Conservation (phyloP, 345 rosid genomes). For the Draba incana region DNA sequence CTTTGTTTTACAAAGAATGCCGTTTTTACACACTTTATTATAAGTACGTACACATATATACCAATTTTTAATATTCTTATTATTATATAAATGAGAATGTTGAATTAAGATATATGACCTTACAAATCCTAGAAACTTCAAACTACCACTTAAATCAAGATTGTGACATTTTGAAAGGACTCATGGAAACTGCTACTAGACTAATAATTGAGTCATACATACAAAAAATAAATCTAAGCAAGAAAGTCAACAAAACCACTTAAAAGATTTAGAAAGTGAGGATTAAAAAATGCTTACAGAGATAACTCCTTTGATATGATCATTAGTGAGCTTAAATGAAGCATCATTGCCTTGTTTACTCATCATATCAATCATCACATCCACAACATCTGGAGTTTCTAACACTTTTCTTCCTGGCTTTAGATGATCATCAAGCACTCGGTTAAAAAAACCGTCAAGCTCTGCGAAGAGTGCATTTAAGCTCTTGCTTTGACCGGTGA, state of each 20-base stretch:
- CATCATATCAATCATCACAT: slow-evolving; percentile 42
- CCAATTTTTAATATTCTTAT: too few relatives aligned
- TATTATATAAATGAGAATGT: too few relatives aligned
- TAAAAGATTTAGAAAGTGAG: too few relatives aligned
- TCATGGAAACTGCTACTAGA: background rate
- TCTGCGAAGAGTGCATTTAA: slow-evolving; percentile 37
- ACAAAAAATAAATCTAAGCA: background rate
- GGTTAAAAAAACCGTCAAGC: slow-evolving; percentile 40
- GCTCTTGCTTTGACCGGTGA: slow-evolving; percentile 39
- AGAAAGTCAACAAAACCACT: slow-evolving; percentile 7
- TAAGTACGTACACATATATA: too few relatives aligned
- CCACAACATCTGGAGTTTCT: slow-evolving; percentile 44
- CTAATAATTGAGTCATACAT: background rate
- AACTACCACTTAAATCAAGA: too few relatives aligned
- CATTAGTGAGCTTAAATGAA: slow-evolving; percentile 40
- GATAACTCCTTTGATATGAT: slow-evolving; percentile 59
- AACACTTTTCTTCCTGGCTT: slow-evolving; percentile 41
- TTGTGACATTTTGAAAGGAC: background rate
- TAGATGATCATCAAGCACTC: slow-evolving; percentile 50
- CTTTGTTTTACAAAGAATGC: too few relatives aligned
- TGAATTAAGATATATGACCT: too few relatives aligned
- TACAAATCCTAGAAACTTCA: too few relatives aligned
- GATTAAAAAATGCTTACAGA: slow-evolving; percentile 42
- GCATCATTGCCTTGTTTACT: slow-evolving; percentile 37
- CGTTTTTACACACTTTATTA: too few relatives aligned